Evolutionary conservation across 228 moss, liverwort and hornwort species (phyloP).

Genomic region (Sphagnum fallax): DNA sequence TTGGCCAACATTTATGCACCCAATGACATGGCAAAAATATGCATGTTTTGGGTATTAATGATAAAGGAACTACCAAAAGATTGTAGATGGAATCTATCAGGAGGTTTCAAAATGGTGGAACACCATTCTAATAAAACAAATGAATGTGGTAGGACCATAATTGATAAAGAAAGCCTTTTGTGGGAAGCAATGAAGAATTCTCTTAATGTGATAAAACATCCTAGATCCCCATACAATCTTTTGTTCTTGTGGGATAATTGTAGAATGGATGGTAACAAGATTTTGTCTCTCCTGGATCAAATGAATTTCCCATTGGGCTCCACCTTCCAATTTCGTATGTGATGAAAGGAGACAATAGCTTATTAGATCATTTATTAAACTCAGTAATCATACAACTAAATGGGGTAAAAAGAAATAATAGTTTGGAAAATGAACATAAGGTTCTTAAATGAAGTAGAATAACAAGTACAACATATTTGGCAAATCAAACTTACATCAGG

Average conservation of each 20-base stretch:
- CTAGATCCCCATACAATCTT: background rate
- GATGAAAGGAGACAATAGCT: background rate
- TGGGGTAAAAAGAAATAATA: background rate
- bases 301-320: background rate
- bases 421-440: background rate
- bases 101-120: background rate
- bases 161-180: background rate
- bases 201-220: background rate
- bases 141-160: background rate
- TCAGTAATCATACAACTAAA: background rate
- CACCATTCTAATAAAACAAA: background rate
- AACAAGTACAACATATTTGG: background rate
- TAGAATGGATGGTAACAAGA: background rate
- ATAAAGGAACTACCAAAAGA: background rate
- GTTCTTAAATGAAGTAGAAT: background rate
- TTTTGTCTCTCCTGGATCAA: background rate
- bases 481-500: background rate
- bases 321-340: background rate
- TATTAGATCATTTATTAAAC: background rate
- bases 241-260: conserved; percentile 1
- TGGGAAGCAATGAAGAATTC: background rate
- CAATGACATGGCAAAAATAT: background rate
- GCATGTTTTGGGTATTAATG: background rate
- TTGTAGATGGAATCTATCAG: background rate
- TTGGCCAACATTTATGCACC: background rate